phyloP scores from a whole-genome alignment of 306 rosid species.

The Herpetospermum pedunculosum region DNA sequence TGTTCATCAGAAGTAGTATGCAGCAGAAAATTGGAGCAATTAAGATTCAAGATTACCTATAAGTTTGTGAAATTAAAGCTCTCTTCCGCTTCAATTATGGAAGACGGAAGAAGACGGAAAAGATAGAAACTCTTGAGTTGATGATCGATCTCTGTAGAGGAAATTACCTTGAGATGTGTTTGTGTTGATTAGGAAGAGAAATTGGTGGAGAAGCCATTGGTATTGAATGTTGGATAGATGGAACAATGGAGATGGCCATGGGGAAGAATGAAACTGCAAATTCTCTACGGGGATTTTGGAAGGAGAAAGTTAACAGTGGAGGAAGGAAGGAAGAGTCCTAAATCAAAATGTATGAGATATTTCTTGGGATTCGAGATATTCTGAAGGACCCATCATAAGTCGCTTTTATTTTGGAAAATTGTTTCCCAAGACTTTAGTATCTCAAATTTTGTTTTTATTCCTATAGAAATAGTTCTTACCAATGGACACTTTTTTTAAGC shows the following conservation, averaged over 20 bases:
- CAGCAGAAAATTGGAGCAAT: not conserved
- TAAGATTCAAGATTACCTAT: not conserved
- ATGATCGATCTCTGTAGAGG: not conserved
- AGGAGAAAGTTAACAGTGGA: not conserved
- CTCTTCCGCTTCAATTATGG: not conserved
- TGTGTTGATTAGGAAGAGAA: slow-evolving; percentile 19
- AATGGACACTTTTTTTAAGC: no score
- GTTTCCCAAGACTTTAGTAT: not conserved
- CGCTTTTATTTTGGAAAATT: not conserved
- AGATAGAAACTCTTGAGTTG: not conserved
- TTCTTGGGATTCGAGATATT: not conserved
- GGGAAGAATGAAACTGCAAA: not conserved
- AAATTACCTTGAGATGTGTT: slow-evolving; percentile 37
- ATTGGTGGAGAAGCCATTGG: slow-evolving; percentile 24
- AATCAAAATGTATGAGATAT: not conserved
- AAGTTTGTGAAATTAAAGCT: not conserved
- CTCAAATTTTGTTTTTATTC: not conserved
- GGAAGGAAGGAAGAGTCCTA: not conserved
- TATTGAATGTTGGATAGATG: slow-evolving; percentile 16
- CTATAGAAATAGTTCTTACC: no score
- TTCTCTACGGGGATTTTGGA: not conserved
- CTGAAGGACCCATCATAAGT: not conserved
- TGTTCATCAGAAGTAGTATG: not conserved
- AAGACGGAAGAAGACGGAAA: not conserved
- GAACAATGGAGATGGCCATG: slow-evolving; percentile 24